These are phyloP conservation scores for Candolleomyces eurysporus DNA, from an alignment of 768 basidiomycete species.

Conservation along the genomic window DNA sequence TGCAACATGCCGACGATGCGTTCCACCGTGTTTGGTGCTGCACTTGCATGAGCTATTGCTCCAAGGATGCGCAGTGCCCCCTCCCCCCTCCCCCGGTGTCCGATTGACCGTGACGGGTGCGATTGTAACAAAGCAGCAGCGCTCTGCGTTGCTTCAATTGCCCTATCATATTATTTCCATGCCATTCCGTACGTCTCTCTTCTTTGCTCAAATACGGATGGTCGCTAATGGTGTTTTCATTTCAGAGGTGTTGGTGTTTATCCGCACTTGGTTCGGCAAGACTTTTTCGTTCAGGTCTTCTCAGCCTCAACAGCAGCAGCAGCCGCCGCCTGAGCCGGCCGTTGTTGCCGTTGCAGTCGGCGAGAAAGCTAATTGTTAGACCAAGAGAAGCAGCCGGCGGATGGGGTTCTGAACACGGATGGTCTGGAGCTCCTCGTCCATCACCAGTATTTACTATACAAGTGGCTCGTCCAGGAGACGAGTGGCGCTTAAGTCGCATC, in stretches of 20 bases:
- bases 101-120: background rate
- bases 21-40: constrained; percentile 29
- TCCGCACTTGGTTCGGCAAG: background rate
- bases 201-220: background rate
- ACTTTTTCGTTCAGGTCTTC: no score
- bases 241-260: background rate
- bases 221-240: background rate
- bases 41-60: constrained; percentile 25
- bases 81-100: constrained; percentile 11
- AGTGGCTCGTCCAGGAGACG: no score
- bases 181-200: constrained; percentile 1
- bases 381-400: no score
- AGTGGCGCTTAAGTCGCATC: no score
- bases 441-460: no score
- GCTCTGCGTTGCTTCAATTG: background rate
- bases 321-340: background rate
- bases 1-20: constrained; percentile 22
- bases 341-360: background rate
- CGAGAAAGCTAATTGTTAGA: background rate
- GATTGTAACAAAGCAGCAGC: background rate
- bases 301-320: background rate
- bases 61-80: constrained; percentile 19
- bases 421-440: no score
- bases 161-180: background rate
- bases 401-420: no score